These are phyloP conservation scores for Verbascum thapsus DNA, from an alignment of 257 asterid species.

Conservation along the genomic window DNA sequence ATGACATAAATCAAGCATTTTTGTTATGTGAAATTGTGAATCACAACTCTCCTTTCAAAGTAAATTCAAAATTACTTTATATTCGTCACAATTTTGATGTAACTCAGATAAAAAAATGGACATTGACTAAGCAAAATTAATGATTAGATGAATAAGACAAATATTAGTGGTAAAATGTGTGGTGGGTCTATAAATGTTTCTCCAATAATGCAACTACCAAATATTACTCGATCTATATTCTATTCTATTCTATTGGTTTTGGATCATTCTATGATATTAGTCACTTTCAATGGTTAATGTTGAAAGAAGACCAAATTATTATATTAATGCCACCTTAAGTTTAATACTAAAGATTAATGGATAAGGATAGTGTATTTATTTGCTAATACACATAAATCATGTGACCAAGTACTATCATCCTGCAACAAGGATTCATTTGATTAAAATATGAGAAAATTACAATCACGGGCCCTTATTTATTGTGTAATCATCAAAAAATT, in stretches of 20 bases:
- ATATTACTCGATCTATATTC: not conserved
- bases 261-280: conserved; percentile 3
- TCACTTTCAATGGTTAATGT: conserved; percentile 22
- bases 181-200: conserved; percentile 11
- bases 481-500: too few species aligned
- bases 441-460: too few species aligned
- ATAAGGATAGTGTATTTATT: not conserved
- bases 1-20: too few species aligned
- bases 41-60: not conserved
- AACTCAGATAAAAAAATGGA: not conserved
- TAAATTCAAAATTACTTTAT: not conserved
- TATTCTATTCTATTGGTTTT: not conserved
- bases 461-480: too few species aligned
- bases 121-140: not conserved
- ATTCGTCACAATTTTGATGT: not conserved
- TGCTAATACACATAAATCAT: too few species aligned
- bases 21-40: too few species aligned
- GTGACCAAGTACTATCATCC: too few species aligned
- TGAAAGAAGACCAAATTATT: not conserved
- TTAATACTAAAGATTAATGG: conserved; percentile 23
- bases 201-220: conserved; percentile 24
- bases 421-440: too few species aligned
- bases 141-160: not conserved
- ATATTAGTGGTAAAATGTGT: conserved; percentile 4
- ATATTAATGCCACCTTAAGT: conserved; percentile 14